Evolutionary conservation across 2,329 filamentous ascomycete species (phyloP).

Genomic region (Scedosporium dehoogii): DNA sequence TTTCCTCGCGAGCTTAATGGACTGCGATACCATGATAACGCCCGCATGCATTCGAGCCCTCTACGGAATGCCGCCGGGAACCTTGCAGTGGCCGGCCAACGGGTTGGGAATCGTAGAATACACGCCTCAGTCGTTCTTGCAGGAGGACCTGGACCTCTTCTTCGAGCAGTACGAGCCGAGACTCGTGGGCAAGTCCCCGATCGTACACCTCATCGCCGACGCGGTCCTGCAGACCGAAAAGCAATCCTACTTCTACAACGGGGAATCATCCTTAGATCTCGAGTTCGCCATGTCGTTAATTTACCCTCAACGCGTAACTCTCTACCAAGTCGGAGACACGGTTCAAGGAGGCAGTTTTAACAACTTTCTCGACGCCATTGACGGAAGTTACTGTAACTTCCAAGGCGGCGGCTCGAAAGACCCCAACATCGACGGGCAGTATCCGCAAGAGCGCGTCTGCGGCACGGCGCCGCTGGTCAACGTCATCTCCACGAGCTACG

Average conservation of each 20-base stretch:
- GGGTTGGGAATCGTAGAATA: slow-evolving; percentile 43
- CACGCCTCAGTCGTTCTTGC: slow-evolving; percentile 38
- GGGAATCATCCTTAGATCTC: slow-evolving; percentile 45
- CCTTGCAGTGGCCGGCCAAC: slow-evolving; percentile 27
- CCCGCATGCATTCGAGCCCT: slow-evolving; percentile 43
- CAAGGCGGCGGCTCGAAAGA: slow-evolving; percentile 25
- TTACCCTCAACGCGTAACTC: slow-evolving; percentile 37
- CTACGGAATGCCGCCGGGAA: slow-evolving; percentile 31
- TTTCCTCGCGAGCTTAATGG: slow-evolving; percentile 16
- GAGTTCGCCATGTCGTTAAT: slow-evolving; percentile 43
- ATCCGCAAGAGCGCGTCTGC: slow-evolving; percentile 30
- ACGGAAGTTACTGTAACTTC: slow-evolving; percentile 33
- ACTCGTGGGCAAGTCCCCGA: slow-evolving; percentile 33
- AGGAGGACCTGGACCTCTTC: slow-evolving; percentile 37
- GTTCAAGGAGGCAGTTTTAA: slow-evolving; percentile 29
- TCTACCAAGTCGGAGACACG: slow-evolving; percentile 33
- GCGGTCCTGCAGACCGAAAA: slow-evolving; percentile 29
- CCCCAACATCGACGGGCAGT: slow-evolving; percentile 26
- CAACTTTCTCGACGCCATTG: slow-evolving; percentile 33
- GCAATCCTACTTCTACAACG: slow-evolving; percentile 16
- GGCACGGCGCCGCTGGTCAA: slow-evolving; percentile 34
- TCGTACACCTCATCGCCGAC: slow-evolving; percentile 34
- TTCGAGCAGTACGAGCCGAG: slow-evolving; percentile 31
- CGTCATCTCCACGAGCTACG: slow-evolving; percentile 45
- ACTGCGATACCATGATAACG: slow-evolving; percentile 45